A percentile compares a stretch with the other conserved stretches of the same genome.
phyloP scores from a whole-genome alignment of 495 filamentous ascomycete genomes.

The Arthonia radiata region DNA sequence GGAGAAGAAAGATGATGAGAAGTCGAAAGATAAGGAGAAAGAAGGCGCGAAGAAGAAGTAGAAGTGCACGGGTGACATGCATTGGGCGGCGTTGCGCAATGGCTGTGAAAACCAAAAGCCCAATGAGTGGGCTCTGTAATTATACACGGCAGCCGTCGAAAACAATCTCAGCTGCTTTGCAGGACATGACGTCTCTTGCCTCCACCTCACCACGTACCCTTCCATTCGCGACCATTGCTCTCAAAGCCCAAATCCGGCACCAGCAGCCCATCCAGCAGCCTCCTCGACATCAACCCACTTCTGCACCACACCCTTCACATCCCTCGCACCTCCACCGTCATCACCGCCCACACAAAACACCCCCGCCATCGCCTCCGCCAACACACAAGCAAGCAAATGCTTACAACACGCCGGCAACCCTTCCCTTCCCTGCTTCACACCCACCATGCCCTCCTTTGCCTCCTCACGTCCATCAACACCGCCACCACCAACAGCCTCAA shows the following conservation, averaged over 20 bases:
- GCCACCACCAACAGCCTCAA: not conserved
- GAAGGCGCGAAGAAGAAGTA: slow-evolving; percentile 27
- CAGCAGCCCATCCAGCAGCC: slow-evolving; percentile 53
- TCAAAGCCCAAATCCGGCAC: slow-evolving; percentile 12
- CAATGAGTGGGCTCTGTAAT: not conserved
- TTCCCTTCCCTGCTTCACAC: slow-evolving; percentile 8
- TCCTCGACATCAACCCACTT: slow-evolving; percentile 33
- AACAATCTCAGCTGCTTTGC: no score
- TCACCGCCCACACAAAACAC: slow-evolving; percentile 30
- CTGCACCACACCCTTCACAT: slow-evolving; percentile 7
- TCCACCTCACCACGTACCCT: slow-evolving; percentile 2
- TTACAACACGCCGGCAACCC: slow-evolving; percentile 46
- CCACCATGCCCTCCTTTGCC: slow-evolving; percentile 2
- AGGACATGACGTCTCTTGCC: slow-evolving; percentile 11
- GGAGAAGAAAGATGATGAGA: slow-evolving; percentile 30
- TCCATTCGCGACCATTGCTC: slow-evolving; percentile 2
- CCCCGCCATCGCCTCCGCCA: slow-evolving; percentile 38
- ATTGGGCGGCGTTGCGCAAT: no score
- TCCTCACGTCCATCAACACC: slow-evolving; percentile 1
- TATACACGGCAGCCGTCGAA: slow-evolving; percentile 2
- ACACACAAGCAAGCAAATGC: slow-evolving; percentile 62
- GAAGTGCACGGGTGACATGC: slow-evolving; percentile 30
- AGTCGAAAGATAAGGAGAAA: slow-evolving; percentile 29
- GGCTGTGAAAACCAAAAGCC: not conserved
- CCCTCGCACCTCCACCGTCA: not conserved